These are phyloP conservation scores for Ogataea ganodermae DNA, from an alignment of 805 yeast genomes.

Conservation along the genomic window DNA sequence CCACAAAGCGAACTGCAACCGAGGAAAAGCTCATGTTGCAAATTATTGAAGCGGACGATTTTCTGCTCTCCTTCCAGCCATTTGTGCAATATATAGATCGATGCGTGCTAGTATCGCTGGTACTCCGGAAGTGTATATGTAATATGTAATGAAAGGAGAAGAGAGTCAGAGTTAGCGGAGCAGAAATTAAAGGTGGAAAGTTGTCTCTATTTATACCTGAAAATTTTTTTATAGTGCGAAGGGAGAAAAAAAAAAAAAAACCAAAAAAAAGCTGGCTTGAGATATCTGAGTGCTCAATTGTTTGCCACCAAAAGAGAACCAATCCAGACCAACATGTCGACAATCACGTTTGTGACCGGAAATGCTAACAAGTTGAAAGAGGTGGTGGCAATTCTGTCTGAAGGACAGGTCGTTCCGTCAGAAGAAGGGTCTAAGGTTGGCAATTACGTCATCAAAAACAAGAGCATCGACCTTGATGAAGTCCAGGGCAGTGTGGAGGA, in stretches of 20 bases:
- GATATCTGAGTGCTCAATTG: not conserved
- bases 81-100: conserved; percentile 40
- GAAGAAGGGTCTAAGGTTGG: conserved; percentile 45
- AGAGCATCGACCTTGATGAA: conserved; percentile 81
- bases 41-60: conserved; percentile 32
- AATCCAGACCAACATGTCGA: conserved; percentile 19
- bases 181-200: not conserved
- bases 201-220: not conserved
- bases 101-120: conserved; percentile 39
- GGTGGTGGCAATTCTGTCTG: conserved; percentile 71
- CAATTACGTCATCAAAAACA: conserved; percentile 54
- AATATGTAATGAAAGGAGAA: conserved; percentile 11
- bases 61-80: conserved; percentile 42
- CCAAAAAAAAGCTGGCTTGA: no score
- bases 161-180: not conserved
- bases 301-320: not conserved
- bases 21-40: conserved; percentile 18
- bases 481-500: conserved; percentile 85
- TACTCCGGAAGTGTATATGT: conserved; percentile 43
- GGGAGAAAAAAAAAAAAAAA: not conserved
- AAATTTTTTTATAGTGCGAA: conserved; percentile 4
- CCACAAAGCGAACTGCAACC: conserved; percentile 37
- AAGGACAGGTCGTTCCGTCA: conserved; percentile 27
- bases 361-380: conserved; percentile 86
- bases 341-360: conserved; percentile 57